Evolutionary conservation across 2,329 filamentous ascomycete species (phyloP).

Genomic region (Xylaria polymorpha): DNA sequence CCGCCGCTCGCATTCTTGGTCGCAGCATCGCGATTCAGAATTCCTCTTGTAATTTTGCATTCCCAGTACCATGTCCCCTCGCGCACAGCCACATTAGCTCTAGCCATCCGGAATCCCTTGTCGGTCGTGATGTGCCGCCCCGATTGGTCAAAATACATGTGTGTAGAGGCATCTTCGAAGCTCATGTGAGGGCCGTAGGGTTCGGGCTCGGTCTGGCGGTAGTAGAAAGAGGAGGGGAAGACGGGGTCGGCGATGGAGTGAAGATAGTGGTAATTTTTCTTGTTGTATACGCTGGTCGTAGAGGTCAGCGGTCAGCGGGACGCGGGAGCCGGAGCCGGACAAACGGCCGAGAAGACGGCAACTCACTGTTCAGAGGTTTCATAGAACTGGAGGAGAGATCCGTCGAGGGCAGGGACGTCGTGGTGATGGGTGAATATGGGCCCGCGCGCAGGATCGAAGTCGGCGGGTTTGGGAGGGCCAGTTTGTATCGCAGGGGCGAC

Average conservation of each 20-base stretch:
- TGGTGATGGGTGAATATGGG: conserved; percentile 69
- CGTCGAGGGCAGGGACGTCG: conserved; percentile 61
- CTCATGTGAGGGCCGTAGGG: conserved; percentile 88
- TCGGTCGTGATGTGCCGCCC: conserved; percentile 86
- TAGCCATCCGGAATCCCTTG: conserved; percentile 91
- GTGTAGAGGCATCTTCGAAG: conserved; percentile 89
- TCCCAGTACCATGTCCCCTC: conserved; percentile 96
- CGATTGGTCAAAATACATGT: conserved; percentile 82
- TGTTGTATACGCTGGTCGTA: conserved; percentile 66
- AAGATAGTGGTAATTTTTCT: conserved; percentile 85
- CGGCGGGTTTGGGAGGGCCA: conserved; percentile 70
- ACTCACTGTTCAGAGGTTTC: conserved; percentile 74
- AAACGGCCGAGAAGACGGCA: background rate
- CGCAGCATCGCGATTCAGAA: conserved; percentile 18
- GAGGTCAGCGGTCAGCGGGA: conserved; percentile 18
- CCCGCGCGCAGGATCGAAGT: conserved; percentile 70
- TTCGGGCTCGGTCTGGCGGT: conserved; percentile 86
- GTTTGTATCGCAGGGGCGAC: conserved; percentile 69
- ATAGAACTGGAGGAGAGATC: conserved; percentile 66
- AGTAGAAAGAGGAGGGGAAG: conserved; percentile 88
- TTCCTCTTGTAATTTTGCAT: conserved; percentile 84
- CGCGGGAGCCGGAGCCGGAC: too few relatives aligned
- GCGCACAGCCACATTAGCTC: conserved; percentile 89
- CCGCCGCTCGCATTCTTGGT: conserved; percentile 59
- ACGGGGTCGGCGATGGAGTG: conserved; percentile 90